phyloP scores from a whole-genome alignment of 768 basidiomycete genomes.

The Psilocybe tampanensis region DNA sequence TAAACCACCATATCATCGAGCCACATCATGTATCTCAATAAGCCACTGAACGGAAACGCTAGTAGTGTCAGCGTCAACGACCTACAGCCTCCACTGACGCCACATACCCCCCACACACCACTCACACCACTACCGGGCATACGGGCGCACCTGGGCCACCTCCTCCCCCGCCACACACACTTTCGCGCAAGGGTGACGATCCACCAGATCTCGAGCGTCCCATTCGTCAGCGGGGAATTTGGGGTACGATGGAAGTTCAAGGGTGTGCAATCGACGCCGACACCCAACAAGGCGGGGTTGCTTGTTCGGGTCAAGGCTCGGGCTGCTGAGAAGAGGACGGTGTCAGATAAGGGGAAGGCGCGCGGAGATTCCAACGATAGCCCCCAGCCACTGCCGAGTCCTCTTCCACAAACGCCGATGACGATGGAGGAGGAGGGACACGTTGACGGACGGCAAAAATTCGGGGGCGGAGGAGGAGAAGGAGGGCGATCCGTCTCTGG shows the following conservation, averaged over 20 bases:
- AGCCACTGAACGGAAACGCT: conserved; percentile 17
- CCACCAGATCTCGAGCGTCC: conserved; percentile 72
- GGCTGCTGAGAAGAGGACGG: conserved; percentile 19
- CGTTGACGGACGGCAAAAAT: conserved; percentile 9
- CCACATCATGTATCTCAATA: conserved; percentile 20
- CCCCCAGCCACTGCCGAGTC: not conserved
- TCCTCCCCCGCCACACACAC: conserved; percentile 65
- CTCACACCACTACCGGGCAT: conserved; percentile 31
- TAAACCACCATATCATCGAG: conserved; percentile 12
- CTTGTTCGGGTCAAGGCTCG: conserved; percentile 32
- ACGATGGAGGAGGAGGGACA: conserved; percentile 1
- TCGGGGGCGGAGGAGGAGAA: conserved; percentile 4
- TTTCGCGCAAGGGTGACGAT: conserved; percentile 64
- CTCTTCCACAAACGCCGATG: too few species aligned
- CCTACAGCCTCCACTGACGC: conserved; percentile 5
- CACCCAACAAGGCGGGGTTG: conserved; percentile 42
- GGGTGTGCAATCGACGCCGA: conserved; percentile 41
- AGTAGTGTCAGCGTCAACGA: conserved; percentile 27
- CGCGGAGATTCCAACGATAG: conserved; percentile 17
- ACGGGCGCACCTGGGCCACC: conserved; percentile 56
- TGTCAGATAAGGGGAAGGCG: conserved; percentile 27
- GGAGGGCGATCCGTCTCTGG: conserved; percentile 5
- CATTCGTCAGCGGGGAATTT: conserved; percentile 72
- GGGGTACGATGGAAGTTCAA: conserved; percentile 74
- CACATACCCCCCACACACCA: conserved; percentile 16